These are phyloP conservation scores for Auxenochlorella pyrenoidosa DNA, from an alignment of 139 green algal genomes.

Conservation along the genomic window DNA sequence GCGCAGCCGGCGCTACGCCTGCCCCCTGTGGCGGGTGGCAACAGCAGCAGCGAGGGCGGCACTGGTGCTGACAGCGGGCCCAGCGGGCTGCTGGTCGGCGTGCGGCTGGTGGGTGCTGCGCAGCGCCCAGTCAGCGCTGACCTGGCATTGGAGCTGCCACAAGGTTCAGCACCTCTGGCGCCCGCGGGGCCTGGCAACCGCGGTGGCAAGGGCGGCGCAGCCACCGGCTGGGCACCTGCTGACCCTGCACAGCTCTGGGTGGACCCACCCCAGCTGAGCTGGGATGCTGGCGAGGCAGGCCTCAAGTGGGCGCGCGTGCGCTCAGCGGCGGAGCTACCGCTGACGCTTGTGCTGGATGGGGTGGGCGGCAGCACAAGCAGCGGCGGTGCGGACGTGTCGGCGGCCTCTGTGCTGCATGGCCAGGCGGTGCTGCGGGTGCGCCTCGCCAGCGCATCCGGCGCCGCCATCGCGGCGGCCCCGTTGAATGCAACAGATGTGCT, in stretches of 20 bases:
- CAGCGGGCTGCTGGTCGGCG: neutral
- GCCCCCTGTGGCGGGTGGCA: neutral
- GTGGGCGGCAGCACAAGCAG: neutral
- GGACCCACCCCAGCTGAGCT: slow-evolving; percentile 2
- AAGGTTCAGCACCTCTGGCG: neutral
- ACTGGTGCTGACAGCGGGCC: neutral
- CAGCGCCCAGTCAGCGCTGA: neutral
- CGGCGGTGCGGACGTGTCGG: neutral
- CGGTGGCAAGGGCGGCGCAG: neutral
- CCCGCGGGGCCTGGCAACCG: neutral
- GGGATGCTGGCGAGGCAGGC: slow-evolving; percentile 5
- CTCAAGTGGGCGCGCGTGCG: slow-evolving; percentile 2
- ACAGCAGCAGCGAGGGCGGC: slow-evolving; percentile 1
- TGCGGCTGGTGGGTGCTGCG: neutral
- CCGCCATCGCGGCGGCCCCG: neutral
- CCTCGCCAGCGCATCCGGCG: neutral
- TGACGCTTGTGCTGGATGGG: neutral
- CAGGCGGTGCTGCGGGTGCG: slow-evolving; percentile 12
- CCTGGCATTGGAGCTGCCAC: neutral
- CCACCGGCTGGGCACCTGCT: neutral
- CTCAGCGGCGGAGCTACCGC: slow-evolving; percentile 5
- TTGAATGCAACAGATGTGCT: neutral
- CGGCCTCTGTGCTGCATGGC: neutral
- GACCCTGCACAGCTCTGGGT: slow-evolving; percentile 23
- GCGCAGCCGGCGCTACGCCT: neutral